These are phyloP conservation scores for Arabis alpina DNA, from an alignment of 345 rosid genomes.

Conservation along the genomic window DNA sequence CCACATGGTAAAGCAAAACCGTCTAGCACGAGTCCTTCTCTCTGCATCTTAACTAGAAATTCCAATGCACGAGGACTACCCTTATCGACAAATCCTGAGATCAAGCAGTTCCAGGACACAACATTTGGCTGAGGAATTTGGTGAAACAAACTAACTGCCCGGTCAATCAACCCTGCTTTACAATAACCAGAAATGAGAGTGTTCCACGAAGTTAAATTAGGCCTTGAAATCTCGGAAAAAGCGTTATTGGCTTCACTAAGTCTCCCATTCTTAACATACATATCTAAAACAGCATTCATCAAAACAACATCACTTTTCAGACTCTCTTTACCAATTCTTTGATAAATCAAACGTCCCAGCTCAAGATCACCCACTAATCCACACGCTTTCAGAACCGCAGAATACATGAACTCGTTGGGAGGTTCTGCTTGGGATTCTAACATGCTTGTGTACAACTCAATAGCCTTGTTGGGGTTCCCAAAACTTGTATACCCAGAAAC, in stretches of 20 bases:
- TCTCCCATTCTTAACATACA: conserved; percentile 74
- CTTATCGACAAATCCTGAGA: conserved; percentile 66
- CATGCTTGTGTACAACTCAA: conserved; percentile 52
- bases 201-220: conserved; percentile 69
- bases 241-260: conserved; percentile 55
- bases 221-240: conserved; percentile 46
- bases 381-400: conserved; percentile 67
- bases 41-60: conserved; percentile 61
- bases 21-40: conserved; percentile 60
- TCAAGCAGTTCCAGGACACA: conserved; percentile 72
- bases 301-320: conserved; percentile 58
- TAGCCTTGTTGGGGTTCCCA: conserved; percentile 52
- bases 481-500: conserved; percentile 52
- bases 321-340: conserved; percentile 45
- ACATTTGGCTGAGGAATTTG: conserved; percentile 53
- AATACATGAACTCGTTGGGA: conserved; percentile 68
- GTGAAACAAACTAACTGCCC: conserved; percentile 60
- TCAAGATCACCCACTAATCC: conserved; percentile 59
- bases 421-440: conserved; percentile 43
- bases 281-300: conserved; percentile 72
- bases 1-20: conserved; percentile 70
- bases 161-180: conserved; percentile 58
- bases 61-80: conserved; percentile 57
- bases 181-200: conserved; percentile 72
- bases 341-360: conserved; percentile 58